Conservation (phyloP, 371 early-diverging fungal species). For the Mucor sp. region DNA sequence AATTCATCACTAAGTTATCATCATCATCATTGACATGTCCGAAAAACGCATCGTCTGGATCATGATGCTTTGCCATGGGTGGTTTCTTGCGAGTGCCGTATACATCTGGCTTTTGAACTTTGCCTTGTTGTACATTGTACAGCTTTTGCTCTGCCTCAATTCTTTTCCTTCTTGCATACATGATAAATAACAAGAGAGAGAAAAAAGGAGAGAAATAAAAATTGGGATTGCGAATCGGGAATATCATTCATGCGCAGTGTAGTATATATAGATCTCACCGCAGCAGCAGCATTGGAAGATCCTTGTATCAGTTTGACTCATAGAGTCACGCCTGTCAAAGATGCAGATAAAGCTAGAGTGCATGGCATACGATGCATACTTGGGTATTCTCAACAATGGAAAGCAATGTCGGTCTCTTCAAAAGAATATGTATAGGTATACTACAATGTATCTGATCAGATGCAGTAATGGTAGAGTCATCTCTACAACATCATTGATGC, state of each 20-base stretch:
- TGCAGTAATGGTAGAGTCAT: background rate
- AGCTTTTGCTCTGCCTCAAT: constrained; percentile 13
- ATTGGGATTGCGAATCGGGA: background rate
- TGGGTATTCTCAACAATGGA: too few species aligned
- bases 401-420: background rate
- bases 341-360: background rate
- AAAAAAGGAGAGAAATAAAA: background rate
- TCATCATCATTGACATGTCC: constrained; percentile 6
- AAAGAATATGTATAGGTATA: background rate
- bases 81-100: constrained; percentile 21
- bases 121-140: constrained; percentile 17
- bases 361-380: background rate
- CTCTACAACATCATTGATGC: background rate
- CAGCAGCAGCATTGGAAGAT: background rate
- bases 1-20: constrained; percentile 1
- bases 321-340: background rate
- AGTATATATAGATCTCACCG: background rate
- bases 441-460: background rate
- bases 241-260: background rate
- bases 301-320: background rate
- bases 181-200: background rate
- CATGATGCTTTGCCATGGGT: background rate
- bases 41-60: constrained; percentile 18
- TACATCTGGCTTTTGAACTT: constrained; percentile 28
- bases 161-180: background rate